Evolutionary conservation across 345 rosid species (phyloP).

Genomic region (Tarenaya hassleriana): DNA sequence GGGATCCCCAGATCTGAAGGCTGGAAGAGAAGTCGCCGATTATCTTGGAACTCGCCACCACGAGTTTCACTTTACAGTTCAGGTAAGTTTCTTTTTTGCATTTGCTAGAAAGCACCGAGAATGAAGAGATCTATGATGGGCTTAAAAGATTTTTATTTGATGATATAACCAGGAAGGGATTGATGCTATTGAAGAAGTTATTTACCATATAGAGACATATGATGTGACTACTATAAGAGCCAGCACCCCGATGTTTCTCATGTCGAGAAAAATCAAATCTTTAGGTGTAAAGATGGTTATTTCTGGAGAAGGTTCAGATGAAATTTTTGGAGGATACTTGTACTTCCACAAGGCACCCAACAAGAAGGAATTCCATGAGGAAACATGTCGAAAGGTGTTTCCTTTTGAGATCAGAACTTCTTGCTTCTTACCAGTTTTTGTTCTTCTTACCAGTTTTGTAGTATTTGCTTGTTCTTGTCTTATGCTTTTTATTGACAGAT

Average conservation of each 20-base stretch:
- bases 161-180: slow-evolving; percentile 59
- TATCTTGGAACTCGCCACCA: slow-evolving; percentile 74
- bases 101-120: slow-evolving; percentile 3
- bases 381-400: slow-evolving; percentile 75
- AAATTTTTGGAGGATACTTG: slow-evolving; percentile 79
- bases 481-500: slow-evolving; percentile 38
- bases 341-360: slow-evolving; percentile 87
- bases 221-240: slow-evolving; percentile 87
- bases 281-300: slow-evolving; percentile 87
- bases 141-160: slow-evolving; percentile 7
- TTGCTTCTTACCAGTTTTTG: neutral
- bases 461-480: slow-evolving; percentile 3
- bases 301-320: slow-evolving; percentile 90
- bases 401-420: neutral
- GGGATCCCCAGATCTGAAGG: slow-evolving; percentile 80
- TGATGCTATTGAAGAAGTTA: slow-evolving; percentile 83
- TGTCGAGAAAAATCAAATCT: slow-evolving; percentile 84
- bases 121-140: neutral
- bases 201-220: slow-evolving; percentile 77
- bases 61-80: slow-evolving; percentile 74
- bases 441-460: too few relatives aligned
- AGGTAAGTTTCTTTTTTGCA: slow-evolving; percentile 34
- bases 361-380: slow-evolving; percentile 70
- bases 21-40: slow-evolving; percentile 76
- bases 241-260: slow-evolving; percentile 87